Evolutionary conservation across 495 filamentous ascomycete genomes (phyloP).

Genomic region (Parathielavia appendiculata): DNA sequence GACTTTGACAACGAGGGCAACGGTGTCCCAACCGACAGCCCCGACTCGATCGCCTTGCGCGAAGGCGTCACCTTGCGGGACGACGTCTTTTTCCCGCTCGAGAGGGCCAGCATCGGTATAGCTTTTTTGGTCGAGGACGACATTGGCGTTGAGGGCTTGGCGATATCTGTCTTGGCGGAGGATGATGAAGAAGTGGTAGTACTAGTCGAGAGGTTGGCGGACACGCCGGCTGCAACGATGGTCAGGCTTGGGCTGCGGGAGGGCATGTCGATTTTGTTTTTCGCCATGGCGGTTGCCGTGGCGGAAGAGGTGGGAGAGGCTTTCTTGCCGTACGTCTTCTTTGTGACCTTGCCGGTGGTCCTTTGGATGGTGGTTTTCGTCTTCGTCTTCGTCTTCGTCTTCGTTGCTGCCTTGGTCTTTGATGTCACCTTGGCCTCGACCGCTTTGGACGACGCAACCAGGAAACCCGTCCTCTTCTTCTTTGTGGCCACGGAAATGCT

Average conservation of each 20-base stretch:
- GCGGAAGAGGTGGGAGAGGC: background rate
- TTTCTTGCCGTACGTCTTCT: background rate
- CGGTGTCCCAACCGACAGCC: background rate
- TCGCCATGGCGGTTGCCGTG: background rate
- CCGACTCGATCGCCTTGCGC: conserved; percentile 22
- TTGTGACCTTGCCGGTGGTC: background rate
- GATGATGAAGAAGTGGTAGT: background rate
- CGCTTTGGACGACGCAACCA: conserved; percentile 16
- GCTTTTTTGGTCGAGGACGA: background rate
- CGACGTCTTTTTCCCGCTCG: conserved; percentile 6
- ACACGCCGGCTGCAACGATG: conserved; percentile 25
- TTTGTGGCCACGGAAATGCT: conserved; percentile 37
- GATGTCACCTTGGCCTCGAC: conserved; percentile 24
- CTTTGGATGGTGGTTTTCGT: background rate
- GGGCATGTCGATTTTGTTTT: background rate
- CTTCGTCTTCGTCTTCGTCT: conserved; percentile 1
- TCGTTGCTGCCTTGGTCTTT: conserved; percentile 6
- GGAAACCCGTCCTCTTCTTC: conserved; percentile 3
- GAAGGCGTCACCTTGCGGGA: conserved; percentile 26
- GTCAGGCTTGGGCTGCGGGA: conserved; percentile 22
- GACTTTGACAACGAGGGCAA: background rate
- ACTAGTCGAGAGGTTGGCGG: background rate
- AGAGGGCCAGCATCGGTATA: background rate
- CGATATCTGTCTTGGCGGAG: too few species aligned
- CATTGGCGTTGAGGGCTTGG: background rate